These are phyloP conservation scores for Achaetomium macrosporum DNA, from an alignment of 2,329 filamentous ascomycete genomes.

Conservation along the genomic window DNA sequence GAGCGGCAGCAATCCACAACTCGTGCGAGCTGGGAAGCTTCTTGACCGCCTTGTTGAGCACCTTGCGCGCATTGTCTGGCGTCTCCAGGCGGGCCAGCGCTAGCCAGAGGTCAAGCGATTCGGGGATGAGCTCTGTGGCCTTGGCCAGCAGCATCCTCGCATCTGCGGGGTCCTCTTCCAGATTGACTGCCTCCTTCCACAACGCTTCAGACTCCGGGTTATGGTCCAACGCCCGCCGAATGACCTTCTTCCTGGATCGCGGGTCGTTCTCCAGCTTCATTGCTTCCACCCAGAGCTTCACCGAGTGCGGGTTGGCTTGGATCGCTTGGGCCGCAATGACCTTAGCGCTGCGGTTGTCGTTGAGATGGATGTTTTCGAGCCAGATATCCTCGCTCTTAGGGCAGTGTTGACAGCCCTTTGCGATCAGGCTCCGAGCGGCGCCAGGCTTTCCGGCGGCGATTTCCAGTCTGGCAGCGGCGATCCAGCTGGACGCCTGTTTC, in stretches of 20 bases:
- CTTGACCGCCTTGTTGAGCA: conserved; percentile 91
- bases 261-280: conserved; percentile 84
- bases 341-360: conserved; percentile 89
- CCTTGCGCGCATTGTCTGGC: conserved; percentile 86
- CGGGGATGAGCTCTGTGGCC: conserved; percentile 88
- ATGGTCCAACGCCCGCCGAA: conserved; percentile 84
- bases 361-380: conserved; percentile 91
- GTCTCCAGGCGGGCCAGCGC: conserved; percentile 85
- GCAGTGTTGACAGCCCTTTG: conserved; percentile 81
- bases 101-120: conserved; percentile 92
- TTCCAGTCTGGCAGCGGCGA: conserved; percentile 86
- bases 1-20: conserved; percentile 92
- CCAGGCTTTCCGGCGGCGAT: conserved; percentile 89
- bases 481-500: conserved; percentile 91
- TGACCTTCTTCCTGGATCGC: conserved; percentile 84
- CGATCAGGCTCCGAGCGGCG: conserved; percentile 80
- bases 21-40: conserved; percentile 89
- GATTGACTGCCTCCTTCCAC: conserved; percentile 97
- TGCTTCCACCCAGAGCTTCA: conserved; percentile 88
- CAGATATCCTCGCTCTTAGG: conserved; percentile 93
- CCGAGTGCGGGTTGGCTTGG: conserved; percentile 82
- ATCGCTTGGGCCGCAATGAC: conserved; percentile 92
- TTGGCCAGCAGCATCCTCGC: conserved; percentile 86
- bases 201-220: conserved; percentile 90
- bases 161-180: conserved; percentile 85